Base-by-base conservation (phyloP, 495 filamentous ascomycete species). In the Aspergillus taichungensis region DNA sequence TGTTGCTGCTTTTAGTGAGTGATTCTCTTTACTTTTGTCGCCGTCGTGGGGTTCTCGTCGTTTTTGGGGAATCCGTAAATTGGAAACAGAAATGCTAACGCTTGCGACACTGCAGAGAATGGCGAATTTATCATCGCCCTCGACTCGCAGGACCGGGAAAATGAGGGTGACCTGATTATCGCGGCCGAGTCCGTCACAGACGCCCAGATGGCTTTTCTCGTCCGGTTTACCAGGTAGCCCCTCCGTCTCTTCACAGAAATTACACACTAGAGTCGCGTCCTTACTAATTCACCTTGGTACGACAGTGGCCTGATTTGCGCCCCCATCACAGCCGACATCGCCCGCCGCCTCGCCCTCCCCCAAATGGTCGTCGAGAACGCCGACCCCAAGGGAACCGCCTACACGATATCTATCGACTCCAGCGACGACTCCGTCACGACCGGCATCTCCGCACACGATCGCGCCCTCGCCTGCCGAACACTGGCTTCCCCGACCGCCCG, bases 161-260 rank as follows among this genome's bases (percentile, higher is more conserved):
- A 97, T 66, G 94, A 98, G 74, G 94, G 88, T 55, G 92, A 98
- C 68, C 82, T 98, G 24, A 94, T 98, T 63, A 91, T 96, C 56
- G 87, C 94, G 41, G 94, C 89, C 14, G 74, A 88, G 30, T 76
- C 85, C 51, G 71, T 96, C 55, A 96, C 91, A 13, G 73, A 87
- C 11, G 76, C 85, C 41, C 89, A 97, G 63, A 89, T 90, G 85
- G 88, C 88, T 47, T 97, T 96, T 66, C 80, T 98, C 75, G 78
- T 98, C 53, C 86, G 89, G 27, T 78, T 95, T 60, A 82, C 83
- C 11, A 81, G 77, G 73, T 79, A 52, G 35, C 8, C 41, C 42
- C 47, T 37, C 40, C 41, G 29, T 39, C 13, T 28, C 32, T 38
- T 40, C 33, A 11, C n/a, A 30, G 29, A 18, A 36, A 13, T 13